A percentile compares a stretch with the other conserved stretches of the same genome.
These are phyloP conservation scores for Aspergillus quadricinctus DNA, from an alignment of 2,329 filamentous ascomycete species.

Conservation along the genomic window DNA sequence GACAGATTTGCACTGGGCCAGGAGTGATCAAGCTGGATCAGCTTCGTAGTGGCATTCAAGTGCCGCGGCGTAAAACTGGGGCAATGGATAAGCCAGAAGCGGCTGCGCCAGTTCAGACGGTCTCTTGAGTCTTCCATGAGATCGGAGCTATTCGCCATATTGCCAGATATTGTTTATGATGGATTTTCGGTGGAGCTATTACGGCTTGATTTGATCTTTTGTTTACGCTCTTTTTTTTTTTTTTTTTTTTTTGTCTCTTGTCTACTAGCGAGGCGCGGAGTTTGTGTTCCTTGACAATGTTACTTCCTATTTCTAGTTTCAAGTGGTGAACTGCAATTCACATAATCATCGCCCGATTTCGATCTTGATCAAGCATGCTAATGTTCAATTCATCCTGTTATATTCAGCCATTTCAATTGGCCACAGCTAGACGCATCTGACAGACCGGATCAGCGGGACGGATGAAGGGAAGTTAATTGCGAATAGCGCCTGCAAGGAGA, in stretches of 20 bases:
- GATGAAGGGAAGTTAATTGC: constrained; percentile 13
- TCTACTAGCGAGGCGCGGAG: constrained; percentile 20
- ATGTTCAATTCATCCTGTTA: background rate
- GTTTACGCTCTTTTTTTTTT: constrained; percentile 1
- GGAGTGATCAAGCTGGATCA: constrained; percentile 32
- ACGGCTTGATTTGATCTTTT: background rate
- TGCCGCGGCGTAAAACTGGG: constrained; percentile 23
- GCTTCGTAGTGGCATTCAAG: constrained; percentile 29
- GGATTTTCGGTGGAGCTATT: background rate
- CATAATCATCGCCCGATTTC: background rate
- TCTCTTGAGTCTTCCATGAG: constrained; percentile 18
- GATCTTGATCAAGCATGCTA: background rate
- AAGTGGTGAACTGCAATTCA: background rate
- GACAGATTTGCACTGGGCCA: constrained; percentile 40
- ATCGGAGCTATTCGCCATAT: background rate
- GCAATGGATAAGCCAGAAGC: constrained; percentile 23
- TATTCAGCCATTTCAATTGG: background rate
- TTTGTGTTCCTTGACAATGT: constrained; percentile 1
- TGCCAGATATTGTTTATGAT: background rate
- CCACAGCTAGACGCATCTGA: background rate
- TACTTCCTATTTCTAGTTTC: constrained; percentile 3
- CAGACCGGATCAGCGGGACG: constrained; percentile 18
- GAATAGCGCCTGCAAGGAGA: background rate
- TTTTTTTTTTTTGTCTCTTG: background rate
- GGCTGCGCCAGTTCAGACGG: constrained; percentile 26